Conservation (phyloP, 495 filamentous ascomycete species). For the Xylaria flabelliformis region DNA sequence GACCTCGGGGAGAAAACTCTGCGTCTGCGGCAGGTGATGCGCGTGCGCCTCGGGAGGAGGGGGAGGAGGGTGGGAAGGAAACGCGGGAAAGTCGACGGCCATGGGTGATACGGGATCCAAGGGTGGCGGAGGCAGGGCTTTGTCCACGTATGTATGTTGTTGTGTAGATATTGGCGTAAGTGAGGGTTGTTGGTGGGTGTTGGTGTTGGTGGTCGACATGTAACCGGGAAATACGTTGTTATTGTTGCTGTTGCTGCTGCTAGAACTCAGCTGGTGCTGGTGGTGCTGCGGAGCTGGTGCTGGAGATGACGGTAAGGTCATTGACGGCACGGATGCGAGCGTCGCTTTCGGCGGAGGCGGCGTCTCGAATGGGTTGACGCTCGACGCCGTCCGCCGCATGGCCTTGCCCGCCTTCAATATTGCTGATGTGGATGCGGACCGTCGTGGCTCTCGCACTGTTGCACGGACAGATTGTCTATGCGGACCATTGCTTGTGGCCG, state of each 20-base stretch:
- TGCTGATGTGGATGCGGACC: slow-evolving; percentile 40
- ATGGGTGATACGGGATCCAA: slow-evolving; percentile 40
- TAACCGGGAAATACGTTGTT: slow-evolving; percentile 31
- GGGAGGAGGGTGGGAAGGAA: slow-evolving; percentile 7
- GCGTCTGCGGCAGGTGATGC: slow-evolving; percentile 21
- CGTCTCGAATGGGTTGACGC: slow-evolving; percentile 4
- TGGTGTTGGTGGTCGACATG: slow-evolving; percentile 22
- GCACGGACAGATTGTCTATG: slow-evolving; percentile 19
- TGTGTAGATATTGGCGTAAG: slow-evolving; percentile 26
- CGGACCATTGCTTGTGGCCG: not conserved
- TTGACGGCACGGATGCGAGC: slow-evolving; percentile 21
- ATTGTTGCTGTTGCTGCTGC: slow-evolving; percentile 12
- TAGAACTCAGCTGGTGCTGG: slow-evolving; percentile 21
- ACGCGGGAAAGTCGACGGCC: slow-evolving; percentile 39
- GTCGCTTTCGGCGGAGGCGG: slow-evolving; percentile 7
- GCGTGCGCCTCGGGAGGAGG: not conserved
- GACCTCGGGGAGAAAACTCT: slow-evolving; percentile 25
- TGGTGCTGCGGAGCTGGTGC: slow-evolving; percentile 19
- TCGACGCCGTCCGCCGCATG: slow-evolving; percentile 32
- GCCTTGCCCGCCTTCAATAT: slow-evolving; percentile 28
- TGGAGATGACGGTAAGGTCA: slow-evolving; percentile 25
- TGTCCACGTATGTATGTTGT: slow-evolving; percentile 29
- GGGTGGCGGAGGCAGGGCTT: slow-evolving; percentile 39
- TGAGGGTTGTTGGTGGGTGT: not conserved
- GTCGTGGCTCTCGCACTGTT: slow-evolving; percentile 31